Conservation (phyloP, 2,329 filamentous ascomycete genomes). For the Pseudocercospora crystallina region DNA sequence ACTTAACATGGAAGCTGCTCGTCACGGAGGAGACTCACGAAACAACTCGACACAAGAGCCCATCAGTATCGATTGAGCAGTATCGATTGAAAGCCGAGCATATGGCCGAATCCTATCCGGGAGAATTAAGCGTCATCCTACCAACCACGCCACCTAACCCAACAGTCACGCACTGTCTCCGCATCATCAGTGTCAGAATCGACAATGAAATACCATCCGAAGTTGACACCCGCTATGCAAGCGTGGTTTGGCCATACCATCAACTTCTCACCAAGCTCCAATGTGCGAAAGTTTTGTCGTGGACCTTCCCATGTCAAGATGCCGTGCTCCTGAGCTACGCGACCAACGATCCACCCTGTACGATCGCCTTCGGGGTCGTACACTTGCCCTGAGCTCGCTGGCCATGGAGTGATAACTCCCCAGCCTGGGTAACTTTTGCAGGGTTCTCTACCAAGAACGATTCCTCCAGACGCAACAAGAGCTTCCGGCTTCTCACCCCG, state of each 20-base stretch:
- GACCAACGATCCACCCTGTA: constrained; percentile 65
- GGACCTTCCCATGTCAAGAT: constrained; percentile 62
- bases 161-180: constrained; percentile 68
- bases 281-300: constrained; percentile 42
- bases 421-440: constrained; percentile 70
- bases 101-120: not conserved
- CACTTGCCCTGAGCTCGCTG: constrained; percentile 31
- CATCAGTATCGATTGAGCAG: constrained; percentile 2
- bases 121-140: constrained; percentile 36
- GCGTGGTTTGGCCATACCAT: constrained; percentile 79
- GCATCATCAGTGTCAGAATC: constrained; percentile 61
- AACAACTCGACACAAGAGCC: not conserved
- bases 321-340: constrained; percentile 77
- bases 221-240: constrained; percentile 71
- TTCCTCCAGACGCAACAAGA: constrained; percentile 65
- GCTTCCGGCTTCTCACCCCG: constrained; percentile 61
- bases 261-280: constrained; percentile 65
- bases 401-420: constrained; percentile 67
- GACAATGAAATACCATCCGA: constrained; percentile 72
- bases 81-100: too few relatives aligned
- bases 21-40: constrained; percentile 9
- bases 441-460: constrained; percentile 72
- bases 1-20: constrained; percentile 27
- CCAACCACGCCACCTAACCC: constrained; percentile 71
- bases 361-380: constrained; percentile 41